These are phyloP conservation scores for Coemansia sp. DNA, from an alignment of 192 early-diverging fungal genomes.

Conservation along the genomic window DNA sequence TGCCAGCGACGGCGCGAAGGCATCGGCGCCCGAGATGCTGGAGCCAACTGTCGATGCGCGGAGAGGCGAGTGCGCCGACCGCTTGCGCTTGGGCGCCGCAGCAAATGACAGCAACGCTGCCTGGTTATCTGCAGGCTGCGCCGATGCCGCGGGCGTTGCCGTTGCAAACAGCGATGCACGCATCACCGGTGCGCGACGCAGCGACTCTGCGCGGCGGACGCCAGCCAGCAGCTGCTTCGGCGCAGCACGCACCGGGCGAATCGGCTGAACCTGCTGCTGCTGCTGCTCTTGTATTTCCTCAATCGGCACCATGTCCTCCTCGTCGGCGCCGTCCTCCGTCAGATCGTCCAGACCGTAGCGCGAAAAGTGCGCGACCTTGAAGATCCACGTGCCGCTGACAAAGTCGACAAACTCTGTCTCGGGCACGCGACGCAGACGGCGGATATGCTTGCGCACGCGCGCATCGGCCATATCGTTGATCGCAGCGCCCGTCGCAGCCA, in stretches of 20 bases:
- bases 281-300: neutral
- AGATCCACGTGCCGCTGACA: constrained; percentile 83
- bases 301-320: constrained; percentile 18
- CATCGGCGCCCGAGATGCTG: constrained; percentile 7
- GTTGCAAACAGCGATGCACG: constrained; percentile 49
- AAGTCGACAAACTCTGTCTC: constrained; percentile 83
- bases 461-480: constrained; percentile 71
- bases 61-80: neutral
- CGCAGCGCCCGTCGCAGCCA: constrained; percentile 68
- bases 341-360: constrained; percentile 77
- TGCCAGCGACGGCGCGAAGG: constrained; percentile 7
- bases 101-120: too few species aligned
- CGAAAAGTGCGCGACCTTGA: constrained; percentile 84
- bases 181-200: constrained; percentile 43
- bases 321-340: constrained; percentile 61
- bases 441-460: constrained; percentile 65
- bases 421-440: constrained; percentile 66
- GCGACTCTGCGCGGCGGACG: constrained; percentile 26
- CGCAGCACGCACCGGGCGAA: constrained; percentile 21
- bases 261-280: constrained; percentile 19
- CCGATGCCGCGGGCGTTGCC: neutral
- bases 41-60: neutral
- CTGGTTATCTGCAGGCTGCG: neutral
- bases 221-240: constrained; percentile 31
- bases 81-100: neutral